Base-by-base conservation (phyloP, 768 basidiomycete genomes). In the Boletellus sp. region DNA sequence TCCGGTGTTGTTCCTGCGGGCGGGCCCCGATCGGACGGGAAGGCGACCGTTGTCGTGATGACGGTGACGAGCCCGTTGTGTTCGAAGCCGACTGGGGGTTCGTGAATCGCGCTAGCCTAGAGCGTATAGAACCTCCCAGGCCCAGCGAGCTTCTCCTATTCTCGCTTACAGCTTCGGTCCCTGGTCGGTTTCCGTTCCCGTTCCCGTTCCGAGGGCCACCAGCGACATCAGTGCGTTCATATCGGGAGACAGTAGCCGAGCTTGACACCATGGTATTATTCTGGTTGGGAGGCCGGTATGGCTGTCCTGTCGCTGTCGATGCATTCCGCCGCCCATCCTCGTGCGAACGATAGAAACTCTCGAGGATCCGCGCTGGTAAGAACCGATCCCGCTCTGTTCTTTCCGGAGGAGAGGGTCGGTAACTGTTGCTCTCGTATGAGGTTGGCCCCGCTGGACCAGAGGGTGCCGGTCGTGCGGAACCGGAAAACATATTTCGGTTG, bases 51-150 rank as follows among this genome's bases (percentile, higher is more conserved):
- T 45, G 63, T 34, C 50, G 51, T 19, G 60, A 47, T n/a, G 52
- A 4, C 8, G 61, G 28, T 6, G 60, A 13, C 9, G 20, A 20
- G 7, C 54, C 50, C 20, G 37, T 10, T 3, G 31, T 4, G 20
- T 45, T 60, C 34, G 54, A 31, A 5, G 59, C 45, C 3, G 60
- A 48, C 38, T 62, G 61, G 3, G 44, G 37, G 42, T 53, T 55
- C 36, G 63, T 50, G 15, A 64, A 34, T 16, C 63, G 63, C 23
- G 63, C 63, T 6, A 66, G 39, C 3, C 63, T 58, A 28, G 61
- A 66, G n/a, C 63, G 64, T 23, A 64, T 45, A 6, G 63, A 55
- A 3, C 63, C 60, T 13, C 62, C 63, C 40, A 63, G n/a, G 7
- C 52, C 50, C 17, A 63, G 42, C 24, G 63, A 46, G n/a, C 45